These are phyloP conservation scores for Fulvia fulva DNA, from an alignment of 2,329 filamentous ascomycete genomes.

Conservation along the genomic window DNA sequence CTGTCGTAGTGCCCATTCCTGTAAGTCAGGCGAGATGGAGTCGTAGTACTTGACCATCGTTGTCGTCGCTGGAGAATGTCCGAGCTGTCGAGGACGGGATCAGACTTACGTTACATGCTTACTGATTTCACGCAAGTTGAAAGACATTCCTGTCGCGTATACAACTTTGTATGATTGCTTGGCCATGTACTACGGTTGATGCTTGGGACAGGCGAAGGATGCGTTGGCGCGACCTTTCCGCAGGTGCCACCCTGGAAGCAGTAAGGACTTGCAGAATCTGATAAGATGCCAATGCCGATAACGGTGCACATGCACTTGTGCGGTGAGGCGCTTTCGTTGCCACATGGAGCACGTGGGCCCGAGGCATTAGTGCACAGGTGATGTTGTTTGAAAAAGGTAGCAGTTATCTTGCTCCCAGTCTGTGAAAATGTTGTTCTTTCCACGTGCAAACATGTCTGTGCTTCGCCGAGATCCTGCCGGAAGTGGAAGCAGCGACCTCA, in stretches of 20 bases:
- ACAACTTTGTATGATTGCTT: not conserved
- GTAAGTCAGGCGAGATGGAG: constrained; percentile 53
- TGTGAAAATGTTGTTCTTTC: no score
- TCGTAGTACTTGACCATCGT: constrained; percentile 58
- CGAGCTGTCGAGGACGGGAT: not conserved
- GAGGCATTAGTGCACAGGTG: no score
- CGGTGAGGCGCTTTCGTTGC: no score
- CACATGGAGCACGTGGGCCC: no score
- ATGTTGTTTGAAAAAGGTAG: no score
- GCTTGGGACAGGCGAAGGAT: no score
- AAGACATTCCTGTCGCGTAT: not conserved
- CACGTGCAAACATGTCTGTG: no score
- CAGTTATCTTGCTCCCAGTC: no score
- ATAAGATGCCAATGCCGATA: not conserved
- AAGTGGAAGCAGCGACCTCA: no score
- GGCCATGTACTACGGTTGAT: not conserved
- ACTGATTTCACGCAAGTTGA: not conserved
- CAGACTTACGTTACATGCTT: not conserved
- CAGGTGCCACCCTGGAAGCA: not conserved
- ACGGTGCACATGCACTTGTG: not conserved
- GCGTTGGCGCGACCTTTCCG: not conserved
- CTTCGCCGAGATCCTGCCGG: no score
- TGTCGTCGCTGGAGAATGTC: not conserved
- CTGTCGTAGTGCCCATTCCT: constrained; percentile 62
- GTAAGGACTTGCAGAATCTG: not conserved